Evolutionary conservation across 805 yeast genomes (phyloP), one percentile per base, ranked within the genome.

Genomic region (Yarrowia phangngaensis): DNA sequence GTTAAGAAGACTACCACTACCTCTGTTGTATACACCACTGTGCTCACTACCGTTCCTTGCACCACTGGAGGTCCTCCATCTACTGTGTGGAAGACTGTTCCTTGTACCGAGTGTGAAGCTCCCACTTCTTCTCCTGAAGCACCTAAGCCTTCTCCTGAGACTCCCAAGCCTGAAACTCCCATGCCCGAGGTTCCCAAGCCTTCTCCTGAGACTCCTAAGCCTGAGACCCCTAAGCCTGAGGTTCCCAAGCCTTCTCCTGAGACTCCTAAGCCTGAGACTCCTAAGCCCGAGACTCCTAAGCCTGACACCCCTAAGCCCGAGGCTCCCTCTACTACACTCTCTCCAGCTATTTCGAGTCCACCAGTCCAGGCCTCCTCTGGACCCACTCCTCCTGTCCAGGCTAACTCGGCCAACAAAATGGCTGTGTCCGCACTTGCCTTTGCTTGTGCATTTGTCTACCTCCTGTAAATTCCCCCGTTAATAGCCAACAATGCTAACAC

Each of bases 341-440:
- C 32, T 13, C 45, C 45, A 31, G 45, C 27, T 27, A 12, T n/a
- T 11, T 13, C 45, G 17, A 9, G 11, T 8, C 32, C 45, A 13
- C 45, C 45, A 13, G 20, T 8, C 14, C 32, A 27, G 26, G 24
- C 19, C 20, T 32, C 45, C 12, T n/a, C 45, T 13, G 45, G 45
- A 19, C 20, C 45, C 13, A 19, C 17, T 3, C 45, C 45, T 14
- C 45, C 45, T 15, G 32, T 13, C 14, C 45, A 38, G 45, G 45
- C 45, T 27, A 38, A 38, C 45, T 17, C 24, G 12, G 45, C 45
- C 24, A 26, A 26, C 45, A 38, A 38, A 32, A 38, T 38, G 45
- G 45, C 45, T 19, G 32, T 38, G 24, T 32, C 45, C 11, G 45
- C 45, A 13, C 45, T 38, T 13, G 45, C 45, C 13, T 26, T 38